These are phyloP conservation scores for Pythium brachiatum DNA, from an alignment of 352 stramenopile genomes.

Conservation along the genomic window DNA sequence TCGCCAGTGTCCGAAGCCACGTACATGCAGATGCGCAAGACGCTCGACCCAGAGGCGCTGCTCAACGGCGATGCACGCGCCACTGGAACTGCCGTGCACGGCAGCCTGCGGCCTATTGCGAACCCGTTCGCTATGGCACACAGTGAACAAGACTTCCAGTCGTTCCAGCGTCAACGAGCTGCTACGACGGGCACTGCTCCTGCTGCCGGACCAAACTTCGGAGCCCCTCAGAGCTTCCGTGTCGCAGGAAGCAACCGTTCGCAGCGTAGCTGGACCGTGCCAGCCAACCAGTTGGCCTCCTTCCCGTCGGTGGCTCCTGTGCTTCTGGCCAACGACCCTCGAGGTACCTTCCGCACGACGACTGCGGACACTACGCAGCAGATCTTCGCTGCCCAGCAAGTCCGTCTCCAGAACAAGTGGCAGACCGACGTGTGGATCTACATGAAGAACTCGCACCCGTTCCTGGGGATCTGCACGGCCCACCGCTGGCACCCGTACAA, in stretches of 20 bases:
- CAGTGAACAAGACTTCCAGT: slow-evolving; percentile 1
- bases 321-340: slow-evolving; percentile 16
- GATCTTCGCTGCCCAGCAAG: slow-evolving; percentile 50
- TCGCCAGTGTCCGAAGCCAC: slow-evolving; percentile 16
- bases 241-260: slow-evolving; percentile 1
- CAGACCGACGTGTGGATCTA: slow-evolving; percentile 50
- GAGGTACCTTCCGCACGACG: slow-evolving; percentile 24
- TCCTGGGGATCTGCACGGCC: slow-evolving; percentile 37
- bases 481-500: slow-evolving; percentile 61
- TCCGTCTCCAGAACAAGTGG: slow-evolving; percentile 43
- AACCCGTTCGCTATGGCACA: slow-evolving; percentile 15
- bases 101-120: slow-evolving; percentile 19
- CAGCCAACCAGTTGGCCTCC: background rate
- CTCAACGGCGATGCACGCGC: slow-evolving; percentile 12
- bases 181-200: slow-evolving; percentile 10
- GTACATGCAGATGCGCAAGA: slow-evolving; percentile 26
- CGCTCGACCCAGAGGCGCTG: slow-evolving; percentile 22
- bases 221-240: background rate
- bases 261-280: slow-evolving; percentile 14
- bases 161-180: slow-evolving; percentile 4
- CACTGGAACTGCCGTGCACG: slow-evolving; percentile 5
- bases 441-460: slow-evolving; percentile 65
- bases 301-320: background rate
- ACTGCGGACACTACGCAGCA: slow-evolving; percentile 27
- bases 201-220: background rate